A percentile compares a stretch with the other conserved stretches of the same genome.
These are phyloP conservation scores for Anisogramma anomala DNA, from an alignment of 2,329 filamentous ascomycete genomes.

Conservation along the genomic window DNA sequence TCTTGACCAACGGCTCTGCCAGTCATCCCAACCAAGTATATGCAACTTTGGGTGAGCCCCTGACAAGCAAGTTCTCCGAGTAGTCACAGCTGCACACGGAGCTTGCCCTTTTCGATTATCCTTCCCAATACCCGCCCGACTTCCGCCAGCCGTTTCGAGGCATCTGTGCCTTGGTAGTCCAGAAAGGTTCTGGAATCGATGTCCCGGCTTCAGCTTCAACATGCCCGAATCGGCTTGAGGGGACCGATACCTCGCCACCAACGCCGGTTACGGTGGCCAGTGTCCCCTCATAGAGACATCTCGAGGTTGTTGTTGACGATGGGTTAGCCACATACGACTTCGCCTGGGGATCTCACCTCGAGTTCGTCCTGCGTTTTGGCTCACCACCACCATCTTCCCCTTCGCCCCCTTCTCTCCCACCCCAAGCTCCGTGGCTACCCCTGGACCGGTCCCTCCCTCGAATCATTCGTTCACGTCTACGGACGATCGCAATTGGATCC, in stretches of 20 bases:
- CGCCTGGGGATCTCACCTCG: not conserved
- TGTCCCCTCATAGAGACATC: not conserved
- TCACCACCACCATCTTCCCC: slow-evolving; percentile 1
- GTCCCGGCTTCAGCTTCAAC: slow-evolving; percentile 1
- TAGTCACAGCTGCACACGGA: not conserved
- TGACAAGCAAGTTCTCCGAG: slow-evolving; percentile 6
- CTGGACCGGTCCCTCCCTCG: slow-evolving; percentile 3
- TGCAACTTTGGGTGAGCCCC: not conserved
- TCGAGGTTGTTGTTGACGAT: not conserved
- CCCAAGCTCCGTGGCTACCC: slow-evolving; percentile 3
- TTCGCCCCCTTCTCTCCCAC: not conserved
- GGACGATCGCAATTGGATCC: slow-evolving; percentile 6
- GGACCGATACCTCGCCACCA: not conserved
- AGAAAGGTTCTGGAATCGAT: slow-evolving; percentile 3
- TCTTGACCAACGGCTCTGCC: too few species aligned
- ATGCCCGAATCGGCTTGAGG: slow-evolving; percentile 5
- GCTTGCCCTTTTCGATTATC: slow-evolving; percentile 5
- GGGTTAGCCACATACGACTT: slow-evolving; percentile 3
- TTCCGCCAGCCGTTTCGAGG: slow-evolving; percentile 4
- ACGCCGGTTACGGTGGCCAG: not conserved
- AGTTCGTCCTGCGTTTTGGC: not conserved
- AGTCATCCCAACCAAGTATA: too few species aligned
- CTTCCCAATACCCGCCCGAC: slow-evolving; percentile 4
- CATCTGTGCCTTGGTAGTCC: not conserved
- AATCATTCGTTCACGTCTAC: not conserved